Percentiles rank a stretch among this genome's conserved stretches.
Evolutionary conservation across 1,139 yeast species (phyloP).

Genomic region (Eremothecium cymbalariae): DNA sequence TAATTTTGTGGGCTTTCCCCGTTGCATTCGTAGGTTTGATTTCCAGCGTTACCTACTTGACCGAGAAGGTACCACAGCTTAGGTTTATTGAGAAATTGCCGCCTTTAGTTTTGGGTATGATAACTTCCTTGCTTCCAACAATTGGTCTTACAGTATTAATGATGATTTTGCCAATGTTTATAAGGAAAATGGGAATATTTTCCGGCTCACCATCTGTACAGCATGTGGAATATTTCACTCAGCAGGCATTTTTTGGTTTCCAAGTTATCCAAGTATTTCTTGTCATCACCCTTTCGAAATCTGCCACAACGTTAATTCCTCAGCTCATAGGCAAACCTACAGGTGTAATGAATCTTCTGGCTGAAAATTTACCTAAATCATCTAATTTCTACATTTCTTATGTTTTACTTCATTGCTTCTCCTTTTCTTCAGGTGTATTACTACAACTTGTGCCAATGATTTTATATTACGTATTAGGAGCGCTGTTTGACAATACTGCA

Average conservation of each 20-base stretch:
- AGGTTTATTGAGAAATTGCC: conserved; percentile 68
- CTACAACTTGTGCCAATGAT: conserved; percentile 70
- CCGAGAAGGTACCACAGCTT: conserved; percentile 60
- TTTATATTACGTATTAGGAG: conserved; percentile 61
- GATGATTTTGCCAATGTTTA: conserved; percentile 68
- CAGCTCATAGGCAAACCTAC: conserved; percentile 57
- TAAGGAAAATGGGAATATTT: conserved; percentile 55
- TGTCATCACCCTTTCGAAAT: conserved; percentile 60
- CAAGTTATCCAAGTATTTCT: conserved; percentile 64
- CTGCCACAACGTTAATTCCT: conserved; percentile 68
- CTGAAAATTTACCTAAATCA: conserved; percentile 74
- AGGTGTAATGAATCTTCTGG: conserved; percentile 59
- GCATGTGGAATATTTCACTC: conserved; percentile 63
- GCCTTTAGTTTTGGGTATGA: conserved; percentile 55
- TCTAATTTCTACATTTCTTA: conserved; percentile 77
- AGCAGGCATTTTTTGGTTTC: conserved; percentile 64
- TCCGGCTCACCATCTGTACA: conserved; percentile 61
- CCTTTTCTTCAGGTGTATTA: conserved; percentile 71
- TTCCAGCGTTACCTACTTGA: conserved; percentile 71
- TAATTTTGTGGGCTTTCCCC: conserved; percentile 88
- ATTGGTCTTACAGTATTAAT: conserved; percentile 72
- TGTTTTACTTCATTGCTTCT: conserved; percentile 71
- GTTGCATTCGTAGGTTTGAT: conserved; percentile 93
- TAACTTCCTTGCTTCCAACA: conserved; percentile 83
- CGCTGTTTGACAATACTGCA: conserved; percentile 67